A percentile compares a stretch with the other conserved stretches of the same genome.
Evolutionary conservation across 2,329 filamentous ascomycete genomes (phyloP).

Genomic region (Cercospora brassicicola): DNA sequence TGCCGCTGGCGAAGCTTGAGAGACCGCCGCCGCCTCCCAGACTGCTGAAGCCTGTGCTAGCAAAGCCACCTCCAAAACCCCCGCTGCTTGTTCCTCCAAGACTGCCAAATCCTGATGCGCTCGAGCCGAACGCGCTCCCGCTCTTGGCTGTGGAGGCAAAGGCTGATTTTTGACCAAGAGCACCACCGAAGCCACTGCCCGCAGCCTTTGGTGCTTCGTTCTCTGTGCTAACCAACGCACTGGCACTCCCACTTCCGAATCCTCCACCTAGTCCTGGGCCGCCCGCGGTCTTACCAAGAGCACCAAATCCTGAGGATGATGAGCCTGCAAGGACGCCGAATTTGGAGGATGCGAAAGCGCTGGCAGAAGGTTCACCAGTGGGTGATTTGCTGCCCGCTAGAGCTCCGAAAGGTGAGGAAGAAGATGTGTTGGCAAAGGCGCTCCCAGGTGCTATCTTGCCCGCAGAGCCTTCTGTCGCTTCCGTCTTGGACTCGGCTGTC

Average conservation of each 20-base stretch:
- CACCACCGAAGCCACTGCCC: constrained; percentile 40
- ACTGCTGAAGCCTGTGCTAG: constrained; percentile 41
- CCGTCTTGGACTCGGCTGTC: constrained; percentile 21
- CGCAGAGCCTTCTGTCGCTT: constrained; percentile 22
- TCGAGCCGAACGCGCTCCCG: constrained; percentile 37
- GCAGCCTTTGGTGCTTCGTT: constrained; percentile 27
- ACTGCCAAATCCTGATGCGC: constrained; percentile 37
- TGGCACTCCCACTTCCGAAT: constrained; percentile 36
- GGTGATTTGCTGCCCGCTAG: constrained; percentile 43
- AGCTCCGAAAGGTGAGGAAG: constrained; percentile 51
- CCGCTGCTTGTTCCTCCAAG: constrained; percentile 26
- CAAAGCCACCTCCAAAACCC: constrained; percentile 29
- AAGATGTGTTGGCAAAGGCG: constrained; percentile 49
- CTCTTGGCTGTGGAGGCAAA: constrained; percentile 32
- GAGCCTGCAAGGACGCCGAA: constrained; percentile 48
- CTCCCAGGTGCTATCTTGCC: constrained; percentile 34
- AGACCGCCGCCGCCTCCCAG: constrained; percentile 51
- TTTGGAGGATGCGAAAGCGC: constrained; percentile 54
- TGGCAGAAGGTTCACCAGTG: constrained; percentile 38
- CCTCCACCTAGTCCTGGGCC: constrained; percentile 37
- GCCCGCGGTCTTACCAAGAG: constrained; percentile 35
- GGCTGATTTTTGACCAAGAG: constrained; percentile 38
- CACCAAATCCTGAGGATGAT: constrained; percentile 41
- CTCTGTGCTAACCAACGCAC: constrained; percentile 39
- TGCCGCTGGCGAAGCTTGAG: constrained; percentile 63